Percentiles rank a stretch among this genome's conserved stretches.
Conservation (phyloP, 2,329 filamentous ascomycete genomes). For the Fusarium humuli region DNA sequence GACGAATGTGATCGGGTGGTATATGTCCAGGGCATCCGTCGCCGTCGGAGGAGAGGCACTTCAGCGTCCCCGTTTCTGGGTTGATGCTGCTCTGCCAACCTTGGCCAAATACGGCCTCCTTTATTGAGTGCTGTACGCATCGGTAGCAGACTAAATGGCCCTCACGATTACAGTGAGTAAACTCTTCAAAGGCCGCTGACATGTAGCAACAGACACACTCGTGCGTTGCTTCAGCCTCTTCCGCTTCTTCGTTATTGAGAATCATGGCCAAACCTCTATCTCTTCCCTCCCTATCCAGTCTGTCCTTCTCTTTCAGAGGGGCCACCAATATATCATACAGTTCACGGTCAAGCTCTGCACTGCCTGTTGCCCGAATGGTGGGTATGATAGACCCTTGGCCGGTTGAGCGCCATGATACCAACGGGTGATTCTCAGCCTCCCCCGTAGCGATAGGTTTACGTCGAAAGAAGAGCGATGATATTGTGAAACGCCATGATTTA, state of each 20-base stretch:
- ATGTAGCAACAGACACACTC: slow-evolving; percentile 86
- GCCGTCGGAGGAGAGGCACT: slow-evolving; percentile 81
- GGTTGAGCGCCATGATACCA: slow-evolving; percentile 70
- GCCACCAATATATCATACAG: slow-evolving; percentile 68
- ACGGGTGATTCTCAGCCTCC: slow-evolving; percentile 69
- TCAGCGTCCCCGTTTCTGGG: slow-evolving; percentile 76
- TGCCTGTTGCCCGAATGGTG: slow-evolving; percentile 73
- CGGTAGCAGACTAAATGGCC: slow-evolving; percentile 83
- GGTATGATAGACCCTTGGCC: slow-evolving; percentile 69
- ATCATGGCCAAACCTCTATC: slow-evolving; percentile 65
- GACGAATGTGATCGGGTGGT: slow-evolving; percentile 74
- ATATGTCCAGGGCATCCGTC: slow-evolving; percentile 81
- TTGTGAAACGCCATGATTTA: slow-evolving; percentile 81
- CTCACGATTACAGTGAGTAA: slow-evolving; percentile 75
- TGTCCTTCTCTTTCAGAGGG: slow-evolving; percentile 62
- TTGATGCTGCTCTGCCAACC: slow-evolving; percentile 88
- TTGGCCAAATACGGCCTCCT: slow-evolving; percentile 92
- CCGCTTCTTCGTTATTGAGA: slow-evolving; percentile 70
- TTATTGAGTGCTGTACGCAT: slow-evolving; percentile 84
- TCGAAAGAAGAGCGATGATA: slow-evolving; percentile 77
- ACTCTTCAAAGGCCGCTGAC: slow-evolving; percentile 76
- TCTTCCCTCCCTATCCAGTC: slow-evolving; percentile 58
- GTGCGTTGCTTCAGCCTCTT: slow-evolving; percentile 65
- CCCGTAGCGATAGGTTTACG: slow-evolving; percentile 66
- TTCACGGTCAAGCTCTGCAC: slow-evolving; percentile 71